Evolutionary conservation across 1,139 yeast species (phyloP), one percentile per base, ranked within the genome.

Genomic region (Kodamaea sp.): DNA sequence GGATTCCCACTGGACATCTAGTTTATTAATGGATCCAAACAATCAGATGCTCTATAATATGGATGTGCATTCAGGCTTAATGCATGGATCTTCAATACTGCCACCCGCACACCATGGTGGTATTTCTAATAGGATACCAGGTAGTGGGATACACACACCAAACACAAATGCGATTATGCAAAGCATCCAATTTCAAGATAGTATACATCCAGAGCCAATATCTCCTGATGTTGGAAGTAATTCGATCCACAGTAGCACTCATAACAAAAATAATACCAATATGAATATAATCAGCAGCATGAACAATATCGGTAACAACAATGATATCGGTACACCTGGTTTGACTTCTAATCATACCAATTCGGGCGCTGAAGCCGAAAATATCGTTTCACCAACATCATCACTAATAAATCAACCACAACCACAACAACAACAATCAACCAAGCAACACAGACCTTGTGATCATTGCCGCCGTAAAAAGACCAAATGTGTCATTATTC

Each of bases 381-480:
- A 12, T 34, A 15, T 29, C 8, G 33, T 29, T 6, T 36, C 50
- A 2, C 47, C 43, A 4, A 29, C 34, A 8, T 12, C 41, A 11
- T 15, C 20, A 15, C 4, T 15, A 15, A 15, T 15, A 15, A 15
- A 15, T 15, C 20, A 15, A 15, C 20, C 20, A 15, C 20, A 3
- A 20, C 43, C 30, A 49, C 34, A 28, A 8, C n/a, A 35, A 4
- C 34, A 39, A 27, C 42, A 49, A 37, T 38, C 42, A 22, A 37
- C 53, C 10, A 63, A 65, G 39, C 66, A 58, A 33, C 58, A 70
- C 24, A 62, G 76, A 10, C 83, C 85, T 1, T 83, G 90, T 55
- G 87, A 81, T 52, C 85, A 79, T 50, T 83, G 90, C 57, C 66
- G 86, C 39, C 65, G 84, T 42, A 63, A 83, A 38, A 81, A 80